Conservation (phyloP, 805 yeast genomes). For the Candida andamanensis region DNA sequence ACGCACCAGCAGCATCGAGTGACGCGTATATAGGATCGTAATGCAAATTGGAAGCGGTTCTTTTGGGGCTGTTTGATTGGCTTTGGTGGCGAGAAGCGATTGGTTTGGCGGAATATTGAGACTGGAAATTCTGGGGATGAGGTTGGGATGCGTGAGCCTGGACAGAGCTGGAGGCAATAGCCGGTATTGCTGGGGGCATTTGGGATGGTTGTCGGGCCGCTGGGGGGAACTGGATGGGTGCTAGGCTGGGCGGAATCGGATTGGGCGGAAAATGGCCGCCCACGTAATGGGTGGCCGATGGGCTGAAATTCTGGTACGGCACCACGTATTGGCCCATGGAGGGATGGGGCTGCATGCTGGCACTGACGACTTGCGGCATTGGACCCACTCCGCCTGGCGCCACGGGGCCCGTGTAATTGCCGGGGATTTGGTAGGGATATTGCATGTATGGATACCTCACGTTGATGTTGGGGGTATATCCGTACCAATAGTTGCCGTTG, state of each 20-base stretch:
- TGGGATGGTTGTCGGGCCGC: neutral
- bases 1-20: no score
- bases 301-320: neutral
- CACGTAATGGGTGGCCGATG: neutral
- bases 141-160: neutral
- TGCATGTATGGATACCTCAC: slow-evolving; percentile 6
- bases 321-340: neutral
- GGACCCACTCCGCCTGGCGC: neutral
- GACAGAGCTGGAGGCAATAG: neutral
- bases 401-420: slow-evolving; percentile 1
- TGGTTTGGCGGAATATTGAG: neutral
- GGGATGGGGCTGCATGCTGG: neutral
- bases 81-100: no score
- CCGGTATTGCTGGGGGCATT: no score
- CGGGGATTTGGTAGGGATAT: slow-evolving; percentile 6
- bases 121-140: neutral
- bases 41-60: no score
- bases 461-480: slow-evolving; percentile 8
- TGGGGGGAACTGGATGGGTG: neutral
- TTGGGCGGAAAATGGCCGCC: neutral
- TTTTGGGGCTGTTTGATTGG: no score
- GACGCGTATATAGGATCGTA: no score
- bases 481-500: slow-evolving; percentile 16
- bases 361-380: neutral
- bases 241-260: neutral